These are phyloP conservation scores for Puccinia novopanici DNA, from an alignment of 1,284 basidiomycete genomes.

Conservation along the genomic window DNA sequence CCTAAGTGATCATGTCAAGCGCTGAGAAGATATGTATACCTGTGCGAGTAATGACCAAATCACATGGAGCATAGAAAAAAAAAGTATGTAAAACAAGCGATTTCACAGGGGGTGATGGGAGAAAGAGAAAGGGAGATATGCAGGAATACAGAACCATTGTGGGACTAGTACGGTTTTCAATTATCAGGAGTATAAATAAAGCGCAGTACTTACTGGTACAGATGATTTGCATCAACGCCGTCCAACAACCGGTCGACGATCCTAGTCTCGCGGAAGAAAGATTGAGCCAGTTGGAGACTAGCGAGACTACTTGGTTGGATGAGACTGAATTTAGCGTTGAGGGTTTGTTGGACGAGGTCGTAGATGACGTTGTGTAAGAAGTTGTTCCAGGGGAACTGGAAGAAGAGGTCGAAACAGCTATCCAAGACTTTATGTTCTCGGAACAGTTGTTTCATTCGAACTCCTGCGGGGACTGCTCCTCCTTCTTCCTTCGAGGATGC, in stretches of 20 bases:
- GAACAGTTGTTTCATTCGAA: conserved; percentile 74
- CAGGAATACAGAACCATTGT: neutral
- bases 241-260: conserved; percentile 80
- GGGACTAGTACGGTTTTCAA: too few relatives aligned
- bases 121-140: neutral
- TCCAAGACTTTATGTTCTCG: conserved; percentile 72
- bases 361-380: conserved; percentile 97
- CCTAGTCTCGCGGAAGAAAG: conserved; percentile 75
- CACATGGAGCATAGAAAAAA: conserved; percentile 1
- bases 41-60: neutral
- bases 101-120: neutral
- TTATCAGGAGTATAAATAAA: neutral
- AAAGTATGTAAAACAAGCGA: conserved; percentile 56
- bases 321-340: conserved; percentile 63
- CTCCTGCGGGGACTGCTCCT: conserved; percentile 63
- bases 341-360: conserved; percentile 90
- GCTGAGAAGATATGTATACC: neutral
- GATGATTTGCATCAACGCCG: conserved; percentile 76
- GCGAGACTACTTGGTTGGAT: conserved; percentile 74
- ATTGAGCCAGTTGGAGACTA: conserved; percentile 77
- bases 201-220: conserved; percentile 67
- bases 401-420: conserved; percentile 80
- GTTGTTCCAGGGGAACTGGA: conserved; percentile 95
- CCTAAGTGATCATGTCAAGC: too few relatives aligned
- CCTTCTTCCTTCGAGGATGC: conserved; percentile 39